phyloP scores from a whole-genome alignment of 441 rosid species.

The Euphorbia schlechtendalii region DNA sequence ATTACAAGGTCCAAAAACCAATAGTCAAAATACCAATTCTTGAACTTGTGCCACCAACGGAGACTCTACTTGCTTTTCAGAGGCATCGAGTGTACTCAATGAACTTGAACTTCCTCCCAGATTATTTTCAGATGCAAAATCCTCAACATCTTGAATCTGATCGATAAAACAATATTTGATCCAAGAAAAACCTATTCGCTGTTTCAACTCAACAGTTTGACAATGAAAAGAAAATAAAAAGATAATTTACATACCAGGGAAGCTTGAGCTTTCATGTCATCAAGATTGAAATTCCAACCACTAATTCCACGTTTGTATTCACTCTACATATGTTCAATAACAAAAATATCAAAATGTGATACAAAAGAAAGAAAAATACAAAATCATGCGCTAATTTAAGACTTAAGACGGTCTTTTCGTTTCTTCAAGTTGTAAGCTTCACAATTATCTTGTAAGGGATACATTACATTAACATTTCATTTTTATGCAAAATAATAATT shows the following conservation, averaged over 20 bases:
- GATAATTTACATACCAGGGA: conserved; percentile 56
- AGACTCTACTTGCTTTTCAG: conserved; percentile 41
- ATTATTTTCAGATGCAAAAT: conserved; percentile 38
- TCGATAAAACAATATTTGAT: conserved; percentile 14
- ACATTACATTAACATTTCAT: background rate
- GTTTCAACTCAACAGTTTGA: conserved; percentile 1
- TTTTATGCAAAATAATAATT: background rate
- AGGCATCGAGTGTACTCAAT: conserved; percentile 43
- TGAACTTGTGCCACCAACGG: conserved; percentile 26
- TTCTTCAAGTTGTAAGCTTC: background rate
- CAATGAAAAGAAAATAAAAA: background rate
- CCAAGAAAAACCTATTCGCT: background rate
- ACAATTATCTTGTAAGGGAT: background rate
- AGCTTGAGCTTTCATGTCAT: conserved; percentile 94
- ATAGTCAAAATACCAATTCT: conserved; percentile 36
- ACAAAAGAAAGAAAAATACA: background rate
- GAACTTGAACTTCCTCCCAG: conserved; percentile 50
- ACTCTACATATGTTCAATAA: conserved; percentile 49
- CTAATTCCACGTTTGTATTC: conserved; percentile 96
- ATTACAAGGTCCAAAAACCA: conserved; percentile 8
- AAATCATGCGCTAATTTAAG: background rate
- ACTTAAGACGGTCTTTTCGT: background rate
- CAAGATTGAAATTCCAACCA: conserved; percentile 95
- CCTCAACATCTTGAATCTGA: conserved; percentile 81
- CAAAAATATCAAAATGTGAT: background rate